phyloP scores from a whole-genome alignment of 2,329 filamentous ascomycete genomes.

The Pseudogymnoascus sp. region DNA sequence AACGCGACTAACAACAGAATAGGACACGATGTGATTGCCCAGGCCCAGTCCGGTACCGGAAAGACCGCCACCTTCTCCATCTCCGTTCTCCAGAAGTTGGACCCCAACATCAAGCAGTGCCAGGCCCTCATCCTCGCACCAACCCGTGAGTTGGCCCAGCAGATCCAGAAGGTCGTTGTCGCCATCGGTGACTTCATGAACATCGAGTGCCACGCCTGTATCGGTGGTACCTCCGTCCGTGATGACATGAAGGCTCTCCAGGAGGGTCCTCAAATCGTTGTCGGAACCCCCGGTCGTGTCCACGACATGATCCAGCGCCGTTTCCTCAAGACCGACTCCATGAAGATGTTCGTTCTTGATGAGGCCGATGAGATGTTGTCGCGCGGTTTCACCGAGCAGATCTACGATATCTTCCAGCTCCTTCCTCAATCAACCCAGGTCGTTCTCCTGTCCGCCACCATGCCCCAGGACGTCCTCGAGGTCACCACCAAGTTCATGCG shows the following conservation, averaged over 20 bases:
- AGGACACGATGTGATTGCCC: slow-evolving; percentile 98
- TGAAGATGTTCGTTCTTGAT: slow-evolving; percentile 99
- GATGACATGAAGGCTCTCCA: slow-evolving; percentile 98
- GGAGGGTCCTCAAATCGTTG: slow-evolving; percentile 93
- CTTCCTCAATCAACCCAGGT: slow-evolving; percentile 98
- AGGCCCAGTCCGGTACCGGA: slow-evolving; percentile 98
- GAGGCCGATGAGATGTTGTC: slow-evolving; percentile 99
- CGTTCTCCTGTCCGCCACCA: slow-evolving; percentile 93
- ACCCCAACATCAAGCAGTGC: slow-evolving; percentile 88
- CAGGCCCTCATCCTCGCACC: slow-evolving; percentile 97
- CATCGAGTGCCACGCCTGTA: slow-evolving; percentile 97
- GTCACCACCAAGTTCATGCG: slow-evolving; percentile 99
- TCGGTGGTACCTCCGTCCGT: slow-evolving; percentile 95
- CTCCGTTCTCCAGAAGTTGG: slow-evolving; percentile 97
- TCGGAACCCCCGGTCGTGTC: slow-evolving; percentile 96
- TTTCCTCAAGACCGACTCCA: slow-evolving; percentile 90
- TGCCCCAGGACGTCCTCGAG: slow-evolving; percentile 98
- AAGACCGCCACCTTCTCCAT: slow-evolving; percentile 99
- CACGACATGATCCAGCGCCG: slow-evolving; percentile 99
- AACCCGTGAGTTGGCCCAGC: slow-evolving; percentile 95
- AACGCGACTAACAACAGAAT: slow-evolving; percentile 20
- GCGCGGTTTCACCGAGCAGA: slow-evolving; percentile 99
- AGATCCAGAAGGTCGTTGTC: slow-evolving; percentile 99
- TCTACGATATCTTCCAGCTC: slow-evolving; percentile 99
- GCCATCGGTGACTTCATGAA: slow-evolving; percentile 99